Evolutionary conservation across 257 asterid genomes (phyloP).

Genomic region (Galeopsis tetrahit): DNA sequence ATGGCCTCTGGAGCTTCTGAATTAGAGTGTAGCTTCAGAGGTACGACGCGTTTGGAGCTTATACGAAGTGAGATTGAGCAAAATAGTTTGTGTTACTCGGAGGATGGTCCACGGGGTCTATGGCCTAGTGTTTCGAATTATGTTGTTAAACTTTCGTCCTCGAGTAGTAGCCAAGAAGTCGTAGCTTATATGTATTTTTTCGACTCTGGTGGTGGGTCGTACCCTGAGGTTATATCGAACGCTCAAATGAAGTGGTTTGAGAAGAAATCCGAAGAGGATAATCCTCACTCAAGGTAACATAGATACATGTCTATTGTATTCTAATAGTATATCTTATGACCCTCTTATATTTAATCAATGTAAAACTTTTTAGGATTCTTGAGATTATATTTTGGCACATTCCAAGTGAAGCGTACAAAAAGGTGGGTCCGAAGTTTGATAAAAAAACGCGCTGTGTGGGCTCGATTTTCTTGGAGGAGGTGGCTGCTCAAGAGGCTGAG

Average conservation of each 20-base stretch:
- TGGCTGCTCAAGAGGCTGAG: conserved; percentile 84
- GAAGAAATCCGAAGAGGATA: conserved; percentile 54
- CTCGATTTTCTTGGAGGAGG: conserved; percentile 75
- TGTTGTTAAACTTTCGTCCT: conserved; percentile 57
- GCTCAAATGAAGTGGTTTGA: conserved; percentile 84
- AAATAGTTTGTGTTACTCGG: conserved; percentile 55
- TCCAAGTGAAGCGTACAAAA: conserved; percentile 65
- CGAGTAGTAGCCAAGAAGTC: conserved; percentile 40
- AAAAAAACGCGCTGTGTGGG: conserved; percentile 55
- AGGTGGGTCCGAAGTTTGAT: conserved; percentile 48
- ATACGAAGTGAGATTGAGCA: conserved; percentile 50
- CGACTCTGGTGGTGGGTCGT: conserved; percentile 97
- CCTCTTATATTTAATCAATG: background rate
- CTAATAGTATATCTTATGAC: no score
- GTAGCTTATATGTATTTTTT: conserved; percentile 73
- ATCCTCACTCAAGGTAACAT: conserved; percentile 69
- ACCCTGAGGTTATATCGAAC: conserved; percentile 75
- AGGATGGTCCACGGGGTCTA: conserved; percentile 56
- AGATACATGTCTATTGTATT: background rate
- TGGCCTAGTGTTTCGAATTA: conserved; percentile 94
- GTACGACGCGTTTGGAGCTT: conserved; percentile 77
- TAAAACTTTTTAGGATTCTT: conserved; percentile 63
- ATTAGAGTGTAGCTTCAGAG: conserved; percentile 67
- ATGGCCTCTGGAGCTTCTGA: background rate
- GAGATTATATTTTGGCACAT: conserved; percentile 94